Base-by-base conservation (phyloP, 371 early-diverging fungal genomes). In the Mucor racemosus region DNA sequence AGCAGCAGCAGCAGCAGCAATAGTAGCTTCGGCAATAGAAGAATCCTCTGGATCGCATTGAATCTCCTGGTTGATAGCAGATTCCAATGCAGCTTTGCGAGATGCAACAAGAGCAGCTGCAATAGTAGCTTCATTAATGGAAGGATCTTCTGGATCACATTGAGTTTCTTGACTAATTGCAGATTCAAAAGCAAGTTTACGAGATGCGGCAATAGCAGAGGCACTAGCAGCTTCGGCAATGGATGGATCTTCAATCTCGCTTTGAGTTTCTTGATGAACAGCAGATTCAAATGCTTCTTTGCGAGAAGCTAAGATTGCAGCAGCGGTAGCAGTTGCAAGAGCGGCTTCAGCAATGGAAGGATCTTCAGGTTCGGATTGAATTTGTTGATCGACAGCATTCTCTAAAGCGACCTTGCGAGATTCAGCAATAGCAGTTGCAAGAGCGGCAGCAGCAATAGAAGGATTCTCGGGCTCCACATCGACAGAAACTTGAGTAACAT, bases 41-140 rank as follows among this genome's bases (percentile, higher is more conserved):
- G 44, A 58, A 15, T 56, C 69, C 19, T 65, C 59, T 14, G 69
- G 59, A 21, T 72, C 64, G 26, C 57, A 53, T 50, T 67, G 68
- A 36, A 50, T 41, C n/a, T 34, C 60, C 10, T 19, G 46, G 41
- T 60, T 46, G 19, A 58, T 14, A 11, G 66, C 61, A 15, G 60
- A 17, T 54, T 60, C 66, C 11, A 60, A 59, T 35, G 50, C 54
- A 14, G 35, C 38, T 8, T 55, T 44, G 33, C 60, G 36, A 7
- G 39, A 48, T 10, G 56, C 55, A 44, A 36, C 56, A 0, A 15
- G 9, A 14, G 65, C 66, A 31, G 21, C 26, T 14, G 62, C 55
- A n/a, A 62, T 54, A 11, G 46, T 57, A 44, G 64, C 39, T 7
- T 44, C 44, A 8, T 48, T 44, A 38, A 65, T 50, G 8, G 46